Conservation (phyloP, 306 rosid species). For the Lathyrus sativus region DNA sequence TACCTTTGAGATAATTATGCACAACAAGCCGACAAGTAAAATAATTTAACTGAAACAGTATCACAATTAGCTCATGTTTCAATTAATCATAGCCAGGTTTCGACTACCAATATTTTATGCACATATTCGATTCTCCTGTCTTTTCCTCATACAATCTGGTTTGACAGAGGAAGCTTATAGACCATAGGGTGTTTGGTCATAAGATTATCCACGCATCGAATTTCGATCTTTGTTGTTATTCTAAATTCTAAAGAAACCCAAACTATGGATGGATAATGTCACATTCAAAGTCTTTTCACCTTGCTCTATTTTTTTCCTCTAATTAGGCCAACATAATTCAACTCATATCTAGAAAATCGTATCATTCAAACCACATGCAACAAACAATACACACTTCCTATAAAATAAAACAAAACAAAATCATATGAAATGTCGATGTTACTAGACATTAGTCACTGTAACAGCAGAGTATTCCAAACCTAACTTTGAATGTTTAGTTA, state of each 20-base stretch:
- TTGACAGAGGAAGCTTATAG: slow-evolving; percentile 26
- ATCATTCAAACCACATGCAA: slow-evolving; percentile 5
- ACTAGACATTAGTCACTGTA: slow-evolving; percentile 3
- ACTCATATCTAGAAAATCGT: slow-evolving; percentile 12
- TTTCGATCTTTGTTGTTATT: slow-evolving; percentile 19
- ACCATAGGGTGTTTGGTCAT: slow-evolving; percentile 24
- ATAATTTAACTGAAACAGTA: background rate
- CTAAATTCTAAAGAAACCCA: background rate
- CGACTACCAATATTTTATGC: background rate
- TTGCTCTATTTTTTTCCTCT: background rate
- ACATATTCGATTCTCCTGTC: slow-evolving; percentile 30
- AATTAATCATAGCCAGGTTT: slow-evolving; percentile 19
- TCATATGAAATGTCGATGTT: background rate
- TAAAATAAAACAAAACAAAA: background rate
- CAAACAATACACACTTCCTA: background rate
- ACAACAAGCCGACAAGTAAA: background rate
- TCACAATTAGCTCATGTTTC: background rate
- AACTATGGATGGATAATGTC: slow-evolving; percentile 28
- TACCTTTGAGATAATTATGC: slow-evolving; percentile 15
- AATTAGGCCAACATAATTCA: slow-evolving; percentile 25
- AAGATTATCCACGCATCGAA: slow-evolving; percentile 29
- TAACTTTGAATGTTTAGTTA: slow-evolving; percentile 20
- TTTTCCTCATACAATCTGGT: slow-evolving; percentile 29
- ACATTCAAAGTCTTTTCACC: slow-evolving; percentile 17
- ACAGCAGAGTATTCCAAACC: slow-evolving; percentile 28